These are phyloP conservation scores for Noccaea caerulescens DNA, from an alignment of 345 rosid species.

Conservation along the genomic window DNA sequence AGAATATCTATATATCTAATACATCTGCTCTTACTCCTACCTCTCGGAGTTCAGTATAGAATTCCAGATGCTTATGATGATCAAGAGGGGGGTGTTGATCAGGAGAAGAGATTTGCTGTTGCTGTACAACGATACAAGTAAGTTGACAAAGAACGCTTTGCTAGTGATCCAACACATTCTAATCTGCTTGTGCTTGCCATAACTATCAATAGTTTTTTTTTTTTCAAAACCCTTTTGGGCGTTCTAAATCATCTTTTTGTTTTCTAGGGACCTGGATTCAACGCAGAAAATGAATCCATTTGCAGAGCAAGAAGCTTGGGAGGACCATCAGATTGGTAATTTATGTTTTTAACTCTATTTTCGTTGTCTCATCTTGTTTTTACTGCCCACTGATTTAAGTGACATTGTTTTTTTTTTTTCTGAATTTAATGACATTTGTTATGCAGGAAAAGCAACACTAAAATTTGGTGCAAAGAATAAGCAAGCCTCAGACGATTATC, in stretches of 20 bases:
- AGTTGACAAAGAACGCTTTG: slow-evolving; percentile 39
- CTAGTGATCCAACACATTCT: slow-evolving; percentile 21
- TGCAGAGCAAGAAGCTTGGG: slow-evolving; percentile 99
- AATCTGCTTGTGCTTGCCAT: slow-evolving; percentile 13
- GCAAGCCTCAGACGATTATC: slow-evolving; percentile 67
- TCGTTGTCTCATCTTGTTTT: slow-evolving; percentile 2
- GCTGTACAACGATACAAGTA: slow-evolving; percentile 88
- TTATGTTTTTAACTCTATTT: slow-evolving; percentile 16
- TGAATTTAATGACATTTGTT: slow-evolving; percentile 30
- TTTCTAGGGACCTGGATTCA: slow-evolving; percentile 62
- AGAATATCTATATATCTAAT: slow-evolving; percentile 22
- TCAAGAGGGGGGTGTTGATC: slow-evolving; percentile 78
- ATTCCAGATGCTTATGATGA: slow-evolving; percentile 99
- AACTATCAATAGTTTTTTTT: slow-evolving; percentile 12
- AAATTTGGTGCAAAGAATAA: slow-evolving; percentile 86
- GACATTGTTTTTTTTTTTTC: slow-evolving; percentile 27
- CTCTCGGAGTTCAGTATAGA: slow-evolving; percentile 63
- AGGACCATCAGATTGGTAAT: slow-evolving; percentile 93
- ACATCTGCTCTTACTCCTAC: slow-evolving; percentile 20
- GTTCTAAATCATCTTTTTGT: slow-evolving; percentile 3
- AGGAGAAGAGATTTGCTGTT: slow-evolving; percentile 94
- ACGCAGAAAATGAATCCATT: slow-evolving; percentile 95
- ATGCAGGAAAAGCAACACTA: slow-evolving; percentile 80
- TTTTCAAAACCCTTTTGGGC: slow-evolving; percentile 8
- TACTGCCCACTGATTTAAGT: slow-evolving; percentile 22